Evolutionary conservation across 2,329 filamentous ascomycete species (phyloP), one percentile per base, ranked within the genome.

Genomic region (Cladophialophora bantiana): DNA sequence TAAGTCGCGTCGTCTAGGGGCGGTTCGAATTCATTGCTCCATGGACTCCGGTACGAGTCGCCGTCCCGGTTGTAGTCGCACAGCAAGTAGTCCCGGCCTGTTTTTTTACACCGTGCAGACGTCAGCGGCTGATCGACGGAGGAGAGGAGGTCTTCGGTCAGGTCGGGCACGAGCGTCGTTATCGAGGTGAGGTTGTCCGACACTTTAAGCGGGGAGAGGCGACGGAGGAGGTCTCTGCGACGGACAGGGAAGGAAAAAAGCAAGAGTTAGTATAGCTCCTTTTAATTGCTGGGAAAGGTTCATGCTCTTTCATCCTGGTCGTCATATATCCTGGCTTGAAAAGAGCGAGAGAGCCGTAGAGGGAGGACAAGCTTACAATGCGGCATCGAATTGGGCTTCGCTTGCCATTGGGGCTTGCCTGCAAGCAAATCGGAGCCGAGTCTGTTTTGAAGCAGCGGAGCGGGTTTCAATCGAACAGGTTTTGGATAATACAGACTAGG

Each of bases 31-130:
- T 97, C 91, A 82, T 98, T 98, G 82, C 90, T 95, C 95, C 95
- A 99, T n/a, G 95, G 95, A 72, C 92, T 96, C 70, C 95, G 91
- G 86, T 97, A 97, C 81, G 91, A 96, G 83, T 97, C 94, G 70
- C 95, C 95, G 81, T 99, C 95, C 71, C 95, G 94, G 86, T 99
- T 99, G 86, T 99, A 99, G 86, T 99, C 95, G 85, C 95, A 99
- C 76, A 97, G 91, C 59, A 99, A 88, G 83, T 97, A 99, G 82
- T 98, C 95, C 73, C 94, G 91, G 74, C 93, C 93, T 36, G 92
- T 91, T 81, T 94, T 91, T 74, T 88, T 88, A 85, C 95, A 98
- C 72, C 92, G 90, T 74, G 90, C 89, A 70, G 96, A 87, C 67
- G 91, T 89, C 65, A 99, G 89, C 31, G 95, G 95, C 80, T 98